phyloP scores from a whole-genome alignment of 2,329 filamentous ascomycete species.

The Lojkania enalia region DNA sequence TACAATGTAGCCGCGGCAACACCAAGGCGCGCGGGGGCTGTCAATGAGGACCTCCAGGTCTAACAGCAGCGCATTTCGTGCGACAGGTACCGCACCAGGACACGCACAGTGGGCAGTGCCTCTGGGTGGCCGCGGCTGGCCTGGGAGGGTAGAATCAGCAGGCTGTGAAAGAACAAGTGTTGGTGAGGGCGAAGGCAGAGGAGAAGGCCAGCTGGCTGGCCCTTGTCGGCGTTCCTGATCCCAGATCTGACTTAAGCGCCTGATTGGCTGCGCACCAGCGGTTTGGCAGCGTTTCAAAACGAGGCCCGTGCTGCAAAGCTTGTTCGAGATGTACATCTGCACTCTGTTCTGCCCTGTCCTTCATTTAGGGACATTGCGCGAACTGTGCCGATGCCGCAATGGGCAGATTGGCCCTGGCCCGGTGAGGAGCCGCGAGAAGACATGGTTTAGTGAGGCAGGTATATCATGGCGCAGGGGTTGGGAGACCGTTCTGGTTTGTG shows the following conservation, averaged over 20 bases:
- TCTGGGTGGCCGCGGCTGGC: too few species aligned
- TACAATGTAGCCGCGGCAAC: neutral
- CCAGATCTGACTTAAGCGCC: neutral
- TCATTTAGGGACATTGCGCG: neutral
- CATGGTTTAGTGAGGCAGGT: neutral
- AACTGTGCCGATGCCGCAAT: constrained; percentile 1
- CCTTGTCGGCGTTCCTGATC: neutral
- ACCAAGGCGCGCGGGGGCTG: neutral
- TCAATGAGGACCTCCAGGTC: neutral
- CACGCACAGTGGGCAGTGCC: too few species aligned
- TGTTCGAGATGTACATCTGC: neutral
- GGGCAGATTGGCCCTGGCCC: neutral
- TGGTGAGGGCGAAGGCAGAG: neutral
- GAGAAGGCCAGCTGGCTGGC: neutral
- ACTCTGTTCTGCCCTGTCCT: neutral
- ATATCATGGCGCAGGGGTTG: neutral
- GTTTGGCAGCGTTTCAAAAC: constrained; percentile 12
- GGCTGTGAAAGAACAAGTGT: too few species aligned
- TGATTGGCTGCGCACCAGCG: neutral
- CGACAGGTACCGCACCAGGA: neutral
- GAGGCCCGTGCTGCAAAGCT: constrained; percentile 13
- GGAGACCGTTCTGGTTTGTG: neutral
- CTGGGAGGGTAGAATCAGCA: too few species aligned
- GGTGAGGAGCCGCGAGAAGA: neutral
- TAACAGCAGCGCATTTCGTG: neutral